Evolutionary conservation across 2,329 filamentous ascomycete genomes (phyloP), one percentile per base, ranked within the genome.

Genomic region (Zasmidium cellare): DNA sequence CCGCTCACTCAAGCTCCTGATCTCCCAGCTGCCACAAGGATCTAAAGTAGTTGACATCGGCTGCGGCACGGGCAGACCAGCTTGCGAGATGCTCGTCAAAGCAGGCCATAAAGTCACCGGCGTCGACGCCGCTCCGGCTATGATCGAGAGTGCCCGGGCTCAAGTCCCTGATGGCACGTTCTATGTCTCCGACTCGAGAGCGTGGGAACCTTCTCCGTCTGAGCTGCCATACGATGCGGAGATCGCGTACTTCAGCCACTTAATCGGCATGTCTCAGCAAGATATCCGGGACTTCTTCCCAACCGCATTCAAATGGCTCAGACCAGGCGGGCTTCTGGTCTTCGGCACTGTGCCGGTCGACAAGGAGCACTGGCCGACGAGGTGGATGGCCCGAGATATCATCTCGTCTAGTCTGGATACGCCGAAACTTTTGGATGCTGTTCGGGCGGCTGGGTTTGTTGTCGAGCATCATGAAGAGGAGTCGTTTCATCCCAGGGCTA

Each of bases 1-100:
- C 7, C 38, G 38, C 41, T 57, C 55, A 12, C 51, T 60, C 2
- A 18, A 55, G 25, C 41, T 48, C 44, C 44, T 60, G 2, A 25
- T 68, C 56, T 38, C 59, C 1, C 24, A 63, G 1, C 57, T 67
- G 16, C 25, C 51, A 20, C 53, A 56, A 16, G 55, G 52, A 12
- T 51, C 58, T 7, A 54, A 52, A 35, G 63, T 70, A n/a, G 60
- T 71, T n/a, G 68, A 73, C 47, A 62, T 73, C 9, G 71, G 71
- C 16, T 73, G 69, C 53, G 71, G 71, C 2, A 73, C 71, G 5
- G 71, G 71, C 16, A 59, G 62, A 7, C 70, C 71, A 3, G 69
- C 70, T n/a, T 62, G 70, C 2, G 41, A 64, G 23, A 68, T 67
- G 55, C 61, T 74, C 3, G 60, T 63, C 9, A 52, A 65, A 11